Base-by-base conservation (phyloP, 768 basidiomycete genomes). In the Suillus ampliporus region DNA sequence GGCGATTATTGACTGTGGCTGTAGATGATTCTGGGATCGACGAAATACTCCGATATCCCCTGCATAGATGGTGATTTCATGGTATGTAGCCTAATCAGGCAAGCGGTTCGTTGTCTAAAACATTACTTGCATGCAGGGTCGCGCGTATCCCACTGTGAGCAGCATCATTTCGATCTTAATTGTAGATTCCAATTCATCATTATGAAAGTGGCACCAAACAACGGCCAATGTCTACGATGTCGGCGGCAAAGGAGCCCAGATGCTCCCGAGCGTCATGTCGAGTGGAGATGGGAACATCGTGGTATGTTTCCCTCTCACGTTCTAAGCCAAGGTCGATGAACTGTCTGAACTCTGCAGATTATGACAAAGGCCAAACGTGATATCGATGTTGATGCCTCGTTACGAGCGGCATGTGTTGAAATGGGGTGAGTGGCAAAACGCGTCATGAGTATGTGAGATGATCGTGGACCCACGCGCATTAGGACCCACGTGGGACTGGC, bases 361-460 rank as follows among this genome's bases (percentile, higher is more conserved):
- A 79, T 86, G 71, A 79, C 79, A 46, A 80, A 77, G 56, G 82
- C 77, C 4, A 83, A 79, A 62, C 76, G 74, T 56, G 78, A 81
- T 23, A 67, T 71, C 35, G 74, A 79, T n/a, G 77, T 83, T 4
- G 85, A 86, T 65, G 70, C 76, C 0, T 67, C 78, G 28, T 75
- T 84, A 67, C 78, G 84, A 4, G 79, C 81, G 1, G 83, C 79
- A 5, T 82, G 83, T 35, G 75, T 82, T 15, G 81, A 83, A 65
- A 82, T 87, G 82, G 85, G 85, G 71, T 76, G 58, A 41, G 71
- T 64, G 19, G 17, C 14, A 15, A 15, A 19, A 14, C 48, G 34
- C 31, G 5, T 43, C 17, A 9, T 50, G 26, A 38, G 10, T 40
- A 47, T 40, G 41, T 17, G 8, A 35, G n/a, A 19, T 31, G 17